Base-by-base conservation (phyloP, 1,139 yeast species). In the Debaryomyces sp. region DNA sequence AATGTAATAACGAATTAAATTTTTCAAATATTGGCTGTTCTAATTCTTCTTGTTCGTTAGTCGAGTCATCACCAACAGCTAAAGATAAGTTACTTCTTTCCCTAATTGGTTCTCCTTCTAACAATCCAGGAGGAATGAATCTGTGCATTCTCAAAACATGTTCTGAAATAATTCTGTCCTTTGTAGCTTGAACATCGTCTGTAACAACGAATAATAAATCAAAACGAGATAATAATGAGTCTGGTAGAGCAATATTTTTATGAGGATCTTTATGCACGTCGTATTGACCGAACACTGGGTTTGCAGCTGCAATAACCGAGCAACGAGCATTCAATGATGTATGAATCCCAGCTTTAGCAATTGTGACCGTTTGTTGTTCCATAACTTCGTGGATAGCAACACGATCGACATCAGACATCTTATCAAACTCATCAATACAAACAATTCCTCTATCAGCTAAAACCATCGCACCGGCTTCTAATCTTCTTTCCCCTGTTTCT, bases 391-490 rank as follows among this genome's bases (percentile, higher is more conserved):
- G 99, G 62, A 94, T 94, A 1, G 99, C 98, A 46, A 94, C 99
- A 67, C 99, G 82, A 71, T 94, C 99, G 27, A 85, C 82, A 66
- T 95, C 99, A 53, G 90, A 86, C 99, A 94, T 94, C 68, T 94
- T 94, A 73, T 94, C 99, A 63, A 94, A 94, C 75, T 94, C 99
- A 77, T 94, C 99, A 63, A 94, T 95, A 80, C 99, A 94, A 40
- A 94, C 98, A 52, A 95, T 80, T 55, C 99, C 99, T 58, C 98
- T 78, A 69, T 94, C 99, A 9, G 98, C 99, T 54, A 95, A 75
- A 41, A 94, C 99, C 99, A 94, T 94, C 3, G 99, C 99, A 77
- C 99, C 99, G 0, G 99, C 99, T 70, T 95, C 99, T 55, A 94
- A 75, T 59, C 96, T 81, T 63, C 98, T 80, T 72, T 94, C 99